Conservation (phyloP, 169 alveolate species). For the Condylostoma magnum region DNA sequence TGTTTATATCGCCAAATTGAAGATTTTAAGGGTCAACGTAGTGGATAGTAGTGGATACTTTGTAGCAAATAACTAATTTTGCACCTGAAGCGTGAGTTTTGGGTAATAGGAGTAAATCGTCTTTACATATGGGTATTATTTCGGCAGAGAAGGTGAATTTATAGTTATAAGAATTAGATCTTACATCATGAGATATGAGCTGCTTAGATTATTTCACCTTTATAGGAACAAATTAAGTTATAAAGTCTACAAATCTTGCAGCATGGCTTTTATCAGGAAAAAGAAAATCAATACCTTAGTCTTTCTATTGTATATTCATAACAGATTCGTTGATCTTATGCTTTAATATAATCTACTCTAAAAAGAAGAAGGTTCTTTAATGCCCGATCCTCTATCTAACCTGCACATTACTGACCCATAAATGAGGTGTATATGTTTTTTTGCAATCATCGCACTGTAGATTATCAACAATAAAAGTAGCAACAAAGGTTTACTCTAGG, state of each 20-base stretch:
- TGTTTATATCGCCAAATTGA: constrained; percentile 76
- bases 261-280: constrained; percentile 94
- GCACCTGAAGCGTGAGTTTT: constrained; percentile 89
- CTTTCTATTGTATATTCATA: constrained; percentile 88
- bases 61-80: constrained; percentile 79
- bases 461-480: constrained; percentile 88
- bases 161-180: constrained; percentile 86
- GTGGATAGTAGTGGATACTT: constrained; percentile 78
- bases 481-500: constrained; percentile 86
- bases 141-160: constrained; percentile 93
- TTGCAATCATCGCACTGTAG: constrained; percentile 98
- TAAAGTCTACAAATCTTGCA: constrained; percentile 93
- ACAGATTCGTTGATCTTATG: constrained; percentile 92
- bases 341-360: constrained; percentile 96
- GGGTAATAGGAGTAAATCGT: constrained; percentile 95
- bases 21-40: constrained; percentile 84
- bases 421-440: constrained; percentile 97
- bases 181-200: constrained; percentile 91
- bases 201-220: constrained; percentile 88
- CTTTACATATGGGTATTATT: constrained; percentile 95
- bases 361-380: constrained; percentile 93
- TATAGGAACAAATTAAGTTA: constrained; percentile 77
- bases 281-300: constrained; percentile 98
- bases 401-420: constrained; percentile 96
- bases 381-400: constrained; percentile 97